Base-by-base conservation (phyloP, 2,329 filamentous ascomycete species). In the Aspergillus pseudonomiae region DNA sequence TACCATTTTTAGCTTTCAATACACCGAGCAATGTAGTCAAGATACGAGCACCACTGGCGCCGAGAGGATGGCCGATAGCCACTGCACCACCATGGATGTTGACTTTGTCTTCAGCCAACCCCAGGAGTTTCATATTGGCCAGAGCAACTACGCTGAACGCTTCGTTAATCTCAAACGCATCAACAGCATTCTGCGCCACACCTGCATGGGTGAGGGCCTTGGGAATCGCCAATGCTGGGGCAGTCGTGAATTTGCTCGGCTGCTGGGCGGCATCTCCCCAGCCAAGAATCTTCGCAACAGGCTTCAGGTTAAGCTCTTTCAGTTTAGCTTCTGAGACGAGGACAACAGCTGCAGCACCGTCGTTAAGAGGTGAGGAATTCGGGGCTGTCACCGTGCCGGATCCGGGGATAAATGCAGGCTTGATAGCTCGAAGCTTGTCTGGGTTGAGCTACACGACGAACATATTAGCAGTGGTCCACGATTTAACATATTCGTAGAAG, bases 151-250 rank as follows among this genome's bases (percentile, higher is more conserved):
- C 95, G 67, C 92, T 95, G 85, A 99, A 99, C 48, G 95, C 95
- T 85, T 99, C 95, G 85, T 99, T 99, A 85, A 99, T 97, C 85
- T 99, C 95, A 80, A 95, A 99, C 72, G 89, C 95, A 75, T 98
- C 94, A 63, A 99, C 86, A 64, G 92, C 85, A 67, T 90, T 88
- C 71, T 89, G 86, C 62, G 88, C 86, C 66, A 99, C 82, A 67
- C 92, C 91, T 65, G 95, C 95, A 81, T 99, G 94, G 86, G 94
- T 93, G 75, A 99, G 88, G 63, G 95, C 95, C 86, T 98, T 99
- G 78, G 95, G 95, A 73, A 99, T 96, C 69, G 95, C 95, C 62
- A 98, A 87, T 24, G 95, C 88, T 11, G 95, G 95, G 10, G 95
- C 91, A 56, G 93, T 95, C 70, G 95, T 99, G 87, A 99, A 99